A percentile compares a stretch with the other conserved stretches of the same genome.
phyloP scores from a whole-genome alignment of 345 rosid species.

The Moringa oleifera region DNA sequence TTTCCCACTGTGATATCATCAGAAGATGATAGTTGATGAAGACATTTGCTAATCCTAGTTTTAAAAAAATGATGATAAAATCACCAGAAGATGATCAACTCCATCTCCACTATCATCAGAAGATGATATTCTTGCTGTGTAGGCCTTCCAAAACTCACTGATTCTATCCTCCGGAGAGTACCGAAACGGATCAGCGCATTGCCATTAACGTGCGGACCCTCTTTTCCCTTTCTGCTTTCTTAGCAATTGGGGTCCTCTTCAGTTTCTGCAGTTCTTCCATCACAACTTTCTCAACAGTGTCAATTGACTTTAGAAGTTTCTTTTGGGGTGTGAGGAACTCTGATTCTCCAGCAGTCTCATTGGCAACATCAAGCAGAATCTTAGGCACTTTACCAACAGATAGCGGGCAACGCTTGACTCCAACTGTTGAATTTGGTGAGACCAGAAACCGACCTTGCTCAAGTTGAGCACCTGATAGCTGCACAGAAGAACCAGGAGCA shows the following conservation, averaged over 20 bases:
- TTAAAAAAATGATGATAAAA: background rate
- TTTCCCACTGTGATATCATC: slow-evolving; percentile 15
- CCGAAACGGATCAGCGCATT: slow-evolving; percentile 30
- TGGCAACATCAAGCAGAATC: slow-evolving; percentile 47
- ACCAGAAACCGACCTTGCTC: slow-evolving; percentile 25
- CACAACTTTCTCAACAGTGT: slow-evolving; percentile 68
- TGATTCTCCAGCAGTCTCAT: slow-evolving; percentile 33
- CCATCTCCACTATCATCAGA: slow-evolving; percentile 21
- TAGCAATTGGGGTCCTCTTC: slow-evolving; percentile 67
- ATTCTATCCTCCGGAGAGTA: slow-evolving; percentile 7
- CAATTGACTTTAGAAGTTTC: slow-evolving; percentile 75
- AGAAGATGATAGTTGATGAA: slow-evolving; percentile 9
- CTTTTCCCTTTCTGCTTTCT: slow-evolving; percentile 53
- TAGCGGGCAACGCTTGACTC: slow-evolving; percentile 33
- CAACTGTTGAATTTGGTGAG: slow-evolving; percentile 44
- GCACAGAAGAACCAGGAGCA: slow-evolving; percentile 30
- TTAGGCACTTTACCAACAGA: slow-evolving; percentile 47
- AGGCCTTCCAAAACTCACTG: slow-evolving; percentile 4
- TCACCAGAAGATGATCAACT: slow-evolving; percentile 6
- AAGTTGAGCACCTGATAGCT: slow-evolving; percentile 26
- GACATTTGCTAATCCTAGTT: no score
- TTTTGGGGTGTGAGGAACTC: slow-evolving; percentile 83
- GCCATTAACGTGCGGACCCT: slow-evolving; percentile 71
- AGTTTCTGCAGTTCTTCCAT: slow-evolving; percentile 63
- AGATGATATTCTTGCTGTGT: slow-evolving; percentile 22